Conservation (phyloP, 257 asterid genomes). For the Misopates orontium region DNA sequence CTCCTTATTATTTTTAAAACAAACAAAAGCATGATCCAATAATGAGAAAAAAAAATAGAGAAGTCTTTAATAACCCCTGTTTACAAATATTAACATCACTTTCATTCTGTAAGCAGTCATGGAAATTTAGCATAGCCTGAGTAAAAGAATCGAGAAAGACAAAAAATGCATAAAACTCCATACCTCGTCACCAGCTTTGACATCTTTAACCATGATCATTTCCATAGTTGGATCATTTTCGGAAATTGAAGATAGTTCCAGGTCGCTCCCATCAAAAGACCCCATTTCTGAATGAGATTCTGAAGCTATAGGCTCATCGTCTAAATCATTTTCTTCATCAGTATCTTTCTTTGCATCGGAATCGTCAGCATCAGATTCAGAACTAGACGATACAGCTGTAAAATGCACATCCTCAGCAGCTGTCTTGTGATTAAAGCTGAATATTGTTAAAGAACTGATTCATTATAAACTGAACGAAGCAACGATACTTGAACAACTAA, state of each 20-base stretch:
- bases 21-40: neutral
- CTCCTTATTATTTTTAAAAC: too few relatives aligned
- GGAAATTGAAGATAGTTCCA: slow-evolving; percentile 49
- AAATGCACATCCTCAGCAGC: slow-evolving; percentile 91
- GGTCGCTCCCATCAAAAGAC: slow-evolving; percentile 37
- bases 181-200: slow-evolving; percentile 75
- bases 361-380: slow-evolving; percentile 50
- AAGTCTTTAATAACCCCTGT: too few relatives aligned
- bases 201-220: slow-evolving; percentile 83
- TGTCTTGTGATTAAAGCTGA: slow-evolving; percentile 95
- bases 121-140: neutral
- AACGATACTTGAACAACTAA: slow-evolving; percentile 8
- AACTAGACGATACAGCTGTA: slow-evolving; percentile 54
- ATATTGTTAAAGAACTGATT: slow-evolving; percentile 26
- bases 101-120: neutral
- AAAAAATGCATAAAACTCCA: slow-evolving; percentile 23
- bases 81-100: neutral
- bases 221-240: slow-evolving; percentile 58
- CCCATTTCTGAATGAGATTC: slow-evolving; percentile 37
- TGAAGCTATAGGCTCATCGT: slow-evolving; percentile 33
- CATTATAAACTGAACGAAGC: slow-evolving; percentile 20
- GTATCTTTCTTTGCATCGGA: slow-evolving; percentile 29
- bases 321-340: slow-evolving; percentile 35
- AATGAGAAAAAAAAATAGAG: neutral
- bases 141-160: neutral